These are phyloP conservation scores for Aspergillus fijiensis DNA, from an alignment of 2,329 filamentous ascomycete genomes.

Conservation along the genomic window DNA sequence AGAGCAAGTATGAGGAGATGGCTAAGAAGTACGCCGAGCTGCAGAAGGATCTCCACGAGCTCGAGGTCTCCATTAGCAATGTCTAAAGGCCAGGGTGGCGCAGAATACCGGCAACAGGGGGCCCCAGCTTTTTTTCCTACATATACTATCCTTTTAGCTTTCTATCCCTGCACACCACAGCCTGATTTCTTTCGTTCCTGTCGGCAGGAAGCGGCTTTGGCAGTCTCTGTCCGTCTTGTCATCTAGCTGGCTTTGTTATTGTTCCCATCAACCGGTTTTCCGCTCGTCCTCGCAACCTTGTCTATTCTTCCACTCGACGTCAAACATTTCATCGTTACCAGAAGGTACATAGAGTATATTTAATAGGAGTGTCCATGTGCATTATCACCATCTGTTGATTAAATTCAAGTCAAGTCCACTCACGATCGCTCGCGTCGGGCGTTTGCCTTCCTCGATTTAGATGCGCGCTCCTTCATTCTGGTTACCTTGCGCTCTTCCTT, in stretches of 20 bases:
- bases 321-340: slow-evolving; percentile 9
- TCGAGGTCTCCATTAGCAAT: slow-evolving; percentile 88
- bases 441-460: slow-evolving; percentile 70
- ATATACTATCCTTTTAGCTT: slow-evolving; percentile 25
- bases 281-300: slow-evolving; percentile 16
- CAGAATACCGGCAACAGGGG: slow-evolving; percentile 30
- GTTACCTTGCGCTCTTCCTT: slow-evolving; percentile 73
- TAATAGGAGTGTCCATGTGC: slow-evolving; percentile 5
- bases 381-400: not conserved
- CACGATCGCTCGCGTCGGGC: slow-evolving; percentile 46
- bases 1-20: slow-evolving; percentile 98
- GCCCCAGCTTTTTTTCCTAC: slow-evolving; percentile 26
- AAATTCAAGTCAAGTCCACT: not conserved
- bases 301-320: slow-evolving; percentile 13
- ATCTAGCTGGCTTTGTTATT: slow-evolving; percentile 15
- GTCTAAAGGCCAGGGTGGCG: slow-evolving; percentile 61
- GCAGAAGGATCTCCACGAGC: slow-evolving; percentile 88
- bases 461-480: slow-evolving; percentile 62
- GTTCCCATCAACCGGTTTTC: slow-evolving; percentile 14
- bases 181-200: slow-evolving; percentile 25
- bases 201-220: slow-evolving; percentile 18
- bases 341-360: slow-evolving; percentile 20
- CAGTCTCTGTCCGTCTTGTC: slow-evolving; percentile 20
- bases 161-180: slow-evolving; percentile 25
- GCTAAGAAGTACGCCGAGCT: slow-evolving; percentile 78